Base-by-base conservation (phyloP, 2,329 filamentous ascomycete genomes). In the Trichoderma sp. region DNA sequence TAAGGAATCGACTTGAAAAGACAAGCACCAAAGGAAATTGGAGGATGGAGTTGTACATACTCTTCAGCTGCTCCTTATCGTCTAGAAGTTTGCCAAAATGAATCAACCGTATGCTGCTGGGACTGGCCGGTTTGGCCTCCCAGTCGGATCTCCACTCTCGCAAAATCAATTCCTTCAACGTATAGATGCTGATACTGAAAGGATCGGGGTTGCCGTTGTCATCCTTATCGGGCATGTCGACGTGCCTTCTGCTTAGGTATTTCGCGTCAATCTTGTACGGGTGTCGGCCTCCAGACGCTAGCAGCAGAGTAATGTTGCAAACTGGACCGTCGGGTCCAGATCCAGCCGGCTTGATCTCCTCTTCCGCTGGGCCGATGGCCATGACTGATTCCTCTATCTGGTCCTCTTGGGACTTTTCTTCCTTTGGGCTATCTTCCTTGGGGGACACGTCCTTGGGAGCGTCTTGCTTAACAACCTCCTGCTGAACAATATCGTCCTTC, bases 91-190 rank as follows among this genome's bases (percentile, higher is more conserved):
- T 95, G 69, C 96, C 96, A 84, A 98, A 97, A 77, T 95, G 94
- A 81, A 98, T 98, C 80, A 98, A 85, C 68, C 96, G 89, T 86
- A 98, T 98, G 77, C 93, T 94, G 81, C 92, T 96, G 12, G 96
- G 95, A 81, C 94, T 97, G 31, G 93, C 91, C 1, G 96, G 96
- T 81, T 94, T 92, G 18, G 92, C 86, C 81, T 98, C 95, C 96
- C 96, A 98, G 82, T 98, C 94, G 80, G 92, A 92, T 79, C 95
- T 89, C 96, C 96, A 98, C 83, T 98, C 95, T 80, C 94, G 90
- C 86, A 97, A 90, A 82, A 98, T 98, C 81, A 98, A 87, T 85
- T 98, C 95, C 85, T 98, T 98, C 78, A 98, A 86, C 3, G 94
- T 97, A 83, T 98, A 98, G 68, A 98, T 93, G 79, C 94, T 97